Base-by-base conservation (phyloP, 2,329 filamentous ascomycete species). In the Cryphonectria naterciae region DNA sequence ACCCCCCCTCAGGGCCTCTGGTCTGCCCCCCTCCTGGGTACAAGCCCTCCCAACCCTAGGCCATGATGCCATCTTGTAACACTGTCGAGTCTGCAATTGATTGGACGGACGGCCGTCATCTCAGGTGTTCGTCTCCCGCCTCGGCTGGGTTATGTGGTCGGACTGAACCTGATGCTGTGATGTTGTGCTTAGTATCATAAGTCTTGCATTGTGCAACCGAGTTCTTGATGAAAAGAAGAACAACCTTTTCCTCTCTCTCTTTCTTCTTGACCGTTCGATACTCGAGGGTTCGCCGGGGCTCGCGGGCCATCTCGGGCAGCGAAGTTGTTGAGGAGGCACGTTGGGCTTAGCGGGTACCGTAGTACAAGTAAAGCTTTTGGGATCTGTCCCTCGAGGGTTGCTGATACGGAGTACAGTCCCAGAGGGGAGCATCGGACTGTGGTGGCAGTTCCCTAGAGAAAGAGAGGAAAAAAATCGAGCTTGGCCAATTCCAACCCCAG, bases 231-330 rank as follows among this genome's bases (percentile, higher is more conserved):
- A 49, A 22, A 19, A 49, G 22, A n/a, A 39, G 2, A 22, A 49
- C 7, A 22, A n/a, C 22, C 19, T n/a, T 49, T 49, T 32, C 32
- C 4, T 32, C 32, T 32, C 32, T 32, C 32, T 32, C 32, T 32
- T 32, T 32, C 32, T 32, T n/a, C 22, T 13, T 39, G 37, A 49
- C 10, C 22, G 17, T 49, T 49, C 46, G 46, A 49, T 11, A 22
- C 15, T 46, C 17, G 22, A 49, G 28, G 7, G 7, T 32, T 54
- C 52, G 35, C 25, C 25, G 35, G 41, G 54, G 19, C 49, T 70
- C 60, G 52, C 46, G 58, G 67, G 65, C 69, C 39, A 62, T 69
- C 65, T 72, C 71, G 71, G 71, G 67, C 68, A 60, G 70, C 65
- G 68, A 65, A 65, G 25, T 65, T 65, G 62, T 46, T 65, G 62